phyloP scores from a whole-genome alignment of 768 basidiomycete genomes.

The Lactarius pseudohatsudake region DNA sequence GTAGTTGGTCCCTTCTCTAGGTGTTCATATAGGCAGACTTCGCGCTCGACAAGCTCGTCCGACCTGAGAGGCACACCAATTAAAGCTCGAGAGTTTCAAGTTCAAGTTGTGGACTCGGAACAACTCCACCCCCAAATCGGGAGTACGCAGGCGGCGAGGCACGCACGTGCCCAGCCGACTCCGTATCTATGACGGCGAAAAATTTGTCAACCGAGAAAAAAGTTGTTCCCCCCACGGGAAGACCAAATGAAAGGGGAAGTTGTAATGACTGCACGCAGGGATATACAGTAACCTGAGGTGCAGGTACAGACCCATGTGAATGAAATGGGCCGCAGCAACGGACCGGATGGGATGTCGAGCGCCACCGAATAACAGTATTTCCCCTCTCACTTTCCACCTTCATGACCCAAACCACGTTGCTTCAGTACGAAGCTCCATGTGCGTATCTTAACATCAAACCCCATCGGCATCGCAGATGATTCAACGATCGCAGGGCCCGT shows the following conservation, averaged over 20 bases:
- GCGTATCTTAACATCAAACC: conserved; percentile 36
- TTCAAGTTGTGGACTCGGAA: too few species aligned
- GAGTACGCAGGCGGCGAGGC: too few species aligned
- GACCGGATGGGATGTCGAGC: neutral
- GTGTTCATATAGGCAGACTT: neutral
- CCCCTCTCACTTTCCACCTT: conserved; percentile 19
- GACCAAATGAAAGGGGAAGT: too few species aligned
- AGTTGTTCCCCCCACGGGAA: too few species aligned
- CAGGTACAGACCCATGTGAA: too few species aligned
- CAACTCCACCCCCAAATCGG: too few species aligned
- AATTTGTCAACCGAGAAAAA: neutral
- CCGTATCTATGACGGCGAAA: neutral
- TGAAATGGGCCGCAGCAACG: neutral
- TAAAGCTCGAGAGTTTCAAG: neutral
- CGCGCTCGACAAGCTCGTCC: neutral
- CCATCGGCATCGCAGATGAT: neutral
- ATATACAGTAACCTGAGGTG: too few species aligned
- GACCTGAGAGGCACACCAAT: neutral
- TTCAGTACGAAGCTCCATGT: conserved; percentile 88
- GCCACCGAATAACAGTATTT: neutral
- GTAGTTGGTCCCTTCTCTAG: too few species aligned
- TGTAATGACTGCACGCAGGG: too few species aligned
- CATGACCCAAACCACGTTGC: conserved; percentile 70
- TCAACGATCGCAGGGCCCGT: conserved; percentile 60
- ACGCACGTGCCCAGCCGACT: too few species aligned